Evolutionary conservation across 352 stramenopile genomes (phyloP).

Genomic region (Pythium brassicae): DNA sequence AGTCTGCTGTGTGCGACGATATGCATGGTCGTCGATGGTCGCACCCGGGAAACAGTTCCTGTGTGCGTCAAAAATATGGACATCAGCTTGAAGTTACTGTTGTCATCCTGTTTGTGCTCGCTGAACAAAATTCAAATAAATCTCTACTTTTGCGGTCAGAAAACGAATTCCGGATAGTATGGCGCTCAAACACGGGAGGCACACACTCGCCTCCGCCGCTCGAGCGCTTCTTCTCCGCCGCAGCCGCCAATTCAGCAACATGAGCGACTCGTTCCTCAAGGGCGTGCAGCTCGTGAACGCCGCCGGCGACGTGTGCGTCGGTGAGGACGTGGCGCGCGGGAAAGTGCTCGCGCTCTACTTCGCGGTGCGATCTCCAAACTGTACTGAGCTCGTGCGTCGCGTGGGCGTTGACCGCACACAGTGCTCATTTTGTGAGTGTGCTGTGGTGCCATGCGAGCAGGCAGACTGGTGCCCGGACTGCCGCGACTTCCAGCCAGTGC

Average conservation of each 20-base stretch:
- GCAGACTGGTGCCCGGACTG: conserved; percentile 85
- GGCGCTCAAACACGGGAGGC: no score
- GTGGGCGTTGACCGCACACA: not conserved
- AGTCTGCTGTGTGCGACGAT: no score
- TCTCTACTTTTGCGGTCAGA: no score
- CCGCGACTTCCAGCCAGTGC: conserved; percentile 64
- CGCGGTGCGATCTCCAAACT: conserved; percentile 24
- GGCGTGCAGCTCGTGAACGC: conserved; percentile 54
- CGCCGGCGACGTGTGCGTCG: conserved; percentile 35
- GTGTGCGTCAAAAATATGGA: no score
- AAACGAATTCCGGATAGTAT: no score
- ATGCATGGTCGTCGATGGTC: no score
- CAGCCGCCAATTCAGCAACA: conserved; percentile 10
- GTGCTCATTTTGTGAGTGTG: not conserved
- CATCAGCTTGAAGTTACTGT: no score
- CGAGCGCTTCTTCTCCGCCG: not conserved
- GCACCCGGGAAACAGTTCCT: no score
- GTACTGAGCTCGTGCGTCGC: not conserved
- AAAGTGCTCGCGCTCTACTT: conserved; percentile 79
- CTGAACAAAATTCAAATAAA: no score
- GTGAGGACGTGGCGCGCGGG: conserved; percentile 37
- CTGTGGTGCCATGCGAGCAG: conserved; percentile 16
- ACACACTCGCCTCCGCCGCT: not conserved
- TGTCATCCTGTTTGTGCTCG: no score
- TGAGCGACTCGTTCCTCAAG: conserved; percentile 42